Percentiles rank a stretch among this genome's conserved stretches.
phyloP scores from a whole-genome alignment of 2,329 filamentous ascomycete species.

The Hirsutella thompsonii region DNA sequence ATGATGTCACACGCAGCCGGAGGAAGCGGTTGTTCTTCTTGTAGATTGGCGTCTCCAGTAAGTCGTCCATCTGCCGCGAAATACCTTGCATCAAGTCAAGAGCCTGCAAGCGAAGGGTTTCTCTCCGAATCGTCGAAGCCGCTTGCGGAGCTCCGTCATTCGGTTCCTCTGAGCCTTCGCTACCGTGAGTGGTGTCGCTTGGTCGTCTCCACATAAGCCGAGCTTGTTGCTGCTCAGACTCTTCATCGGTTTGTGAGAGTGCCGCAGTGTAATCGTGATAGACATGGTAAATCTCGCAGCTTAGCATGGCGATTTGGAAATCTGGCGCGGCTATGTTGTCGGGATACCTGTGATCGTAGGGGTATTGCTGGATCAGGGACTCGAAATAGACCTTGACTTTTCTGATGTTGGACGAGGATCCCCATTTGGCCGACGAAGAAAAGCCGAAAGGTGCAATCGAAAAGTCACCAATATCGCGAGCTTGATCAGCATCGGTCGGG shows the following conservation, averaged over 20 bases:
- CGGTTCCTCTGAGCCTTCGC: slow-evolving; percentile 3
- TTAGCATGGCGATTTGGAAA: slow-evolving; percentile 73
- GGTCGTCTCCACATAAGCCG: slow-evolving; percentile 12
- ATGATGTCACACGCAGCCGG: slow-evolving; percentile 59
- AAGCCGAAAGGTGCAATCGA: neutral
- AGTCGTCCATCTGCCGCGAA: slow-evolving; percentile 53
- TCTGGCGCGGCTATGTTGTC: slow-evolving; percentile 51
- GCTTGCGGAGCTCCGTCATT: slow-evolving; percentile 1
- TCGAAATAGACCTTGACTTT: slow-evolving; percentile 55
- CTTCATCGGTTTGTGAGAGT: slow-evolving; percentile 13
- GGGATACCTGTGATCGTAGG: slow-evolving; percentile 50
- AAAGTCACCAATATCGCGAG: neutral
- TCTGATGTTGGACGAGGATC: slow-evolving; percentile 29
- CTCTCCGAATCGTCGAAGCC: slow-evolving; percentile 15
- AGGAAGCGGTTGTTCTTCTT: slow-evolving; percentile 54
- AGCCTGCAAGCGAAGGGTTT: slow-evolving; percentile 34
- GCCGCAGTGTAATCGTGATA: slow-evolving; percentile 44
- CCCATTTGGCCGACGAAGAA: slow-evolving; percentile 20
- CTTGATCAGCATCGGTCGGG: neutral
- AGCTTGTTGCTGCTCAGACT: neutral
- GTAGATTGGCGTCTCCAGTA: slow-evolving; percentile 59
- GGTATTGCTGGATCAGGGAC: slow-evolving; percentile 62
- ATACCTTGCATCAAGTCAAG: slow-evolving; percentile 48
- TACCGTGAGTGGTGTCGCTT: slow-evolving; percentile 6
- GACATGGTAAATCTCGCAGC: slow-evolving; percentile 66